phyloP scores from a whole-genome alignment of 805 yeast species.

The Phaffomyces thermotolerans region DNA sequence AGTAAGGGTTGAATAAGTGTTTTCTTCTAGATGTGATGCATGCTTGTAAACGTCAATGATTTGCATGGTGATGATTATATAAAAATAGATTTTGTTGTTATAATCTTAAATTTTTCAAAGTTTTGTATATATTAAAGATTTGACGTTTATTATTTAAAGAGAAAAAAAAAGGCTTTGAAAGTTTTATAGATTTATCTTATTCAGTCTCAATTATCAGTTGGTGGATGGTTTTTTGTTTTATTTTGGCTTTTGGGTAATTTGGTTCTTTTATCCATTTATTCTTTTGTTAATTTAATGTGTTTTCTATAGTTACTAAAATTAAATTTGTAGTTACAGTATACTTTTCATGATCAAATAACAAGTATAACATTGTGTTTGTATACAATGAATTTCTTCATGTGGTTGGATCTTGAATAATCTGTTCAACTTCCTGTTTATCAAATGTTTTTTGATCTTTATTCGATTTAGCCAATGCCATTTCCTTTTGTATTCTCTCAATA shows the following conservation, averaged over 20 bases:
- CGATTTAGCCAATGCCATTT: background rate
- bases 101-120: too few species aligned
- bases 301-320: constrained; percentile 4
- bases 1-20: background rate
- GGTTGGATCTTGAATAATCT: constrained; percentile 14
- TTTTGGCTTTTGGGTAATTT: constrained; percentile 2
- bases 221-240: constrained; percentile 2
- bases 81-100: too few species aligned
- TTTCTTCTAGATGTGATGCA: too few species aligned
- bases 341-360: too few species aligned
- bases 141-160: too few species aligned
- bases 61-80: too few species aligned
- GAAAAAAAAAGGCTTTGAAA: too few species aligned
- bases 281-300: constrained; percentile 7
- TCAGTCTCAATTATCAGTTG: background rate
- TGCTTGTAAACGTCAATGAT: too few species aligned
- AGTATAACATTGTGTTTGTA: background rate
- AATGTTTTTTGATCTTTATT: background rate
- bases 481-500: constrained; percentile 2
- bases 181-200: too few species aligned
- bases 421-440: constrained; percentile 7
- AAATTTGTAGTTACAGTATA: too few species aligned
- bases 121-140: too few species aligned
- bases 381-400: background rate
- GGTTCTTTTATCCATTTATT: constrained; percentile 4